Evolutionary conservation across 192 early-diverging fungal genomes (phyloP).

Genomic region (Linnemannia exigua): DNA sequence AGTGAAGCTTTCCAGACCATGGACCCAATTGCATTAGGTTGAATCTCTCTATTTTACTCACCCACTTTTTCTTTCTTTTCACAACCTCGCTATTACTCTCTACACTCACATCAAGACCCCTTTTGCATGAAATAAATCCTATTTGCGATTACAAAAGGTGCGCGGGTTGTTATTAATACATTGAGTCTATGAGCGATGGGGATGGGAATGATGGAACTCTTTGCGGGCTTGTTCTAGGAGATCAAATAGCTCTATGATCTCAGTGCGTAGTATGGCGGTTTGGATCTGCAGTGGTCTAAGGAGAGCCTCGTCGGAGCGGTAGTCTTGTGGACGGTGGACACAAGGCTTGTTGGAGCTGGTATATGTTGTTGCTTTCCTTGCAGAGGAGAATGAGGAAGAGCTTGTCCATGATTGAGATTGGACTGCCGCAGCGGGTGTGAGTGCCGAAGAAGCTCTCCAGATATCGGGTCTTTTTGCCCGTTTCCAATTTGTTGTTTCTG

Average conservation of each 20-base stretch:
- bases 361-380: background rate
- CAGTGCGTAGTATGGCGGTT: conserved; percentile 6
- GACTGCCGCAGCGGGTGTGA: background rate
- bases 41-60: background rate
- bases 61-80: background rate
- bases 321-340: background rate
- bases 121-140: background rate
- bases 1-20: background rate
- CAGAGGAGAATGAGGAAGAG: background rate
- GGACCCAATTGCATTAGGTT: background rate
- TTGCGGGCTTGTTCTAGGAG: conserved; percentile 15
- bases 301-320: background rate
- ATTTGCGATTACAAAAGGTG: background rate
- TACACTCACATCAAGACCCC: too few species aligned
- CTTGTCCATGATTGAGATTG: background rate
- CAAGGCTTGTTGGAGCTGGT: background rate
- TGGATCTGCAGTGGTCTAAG: conserved; percentile 5
- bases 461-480: background rate
- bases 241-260: conserved; percentile 28
- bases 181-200: background rate
- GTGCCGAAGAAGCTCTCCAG: background rate
- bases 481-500: background rate
- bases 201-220: background rate
- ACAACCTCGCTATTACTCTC: background rate
- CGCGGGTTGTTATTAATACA: background rate